Percentiles rank a stretch among this genome's conserved stretches.
These are phyloP conservation scores for Penicillium lagena DNA, from an alignment of 495 filamentous ascomycete genomes.

Conservation along the genomic window DNA sequence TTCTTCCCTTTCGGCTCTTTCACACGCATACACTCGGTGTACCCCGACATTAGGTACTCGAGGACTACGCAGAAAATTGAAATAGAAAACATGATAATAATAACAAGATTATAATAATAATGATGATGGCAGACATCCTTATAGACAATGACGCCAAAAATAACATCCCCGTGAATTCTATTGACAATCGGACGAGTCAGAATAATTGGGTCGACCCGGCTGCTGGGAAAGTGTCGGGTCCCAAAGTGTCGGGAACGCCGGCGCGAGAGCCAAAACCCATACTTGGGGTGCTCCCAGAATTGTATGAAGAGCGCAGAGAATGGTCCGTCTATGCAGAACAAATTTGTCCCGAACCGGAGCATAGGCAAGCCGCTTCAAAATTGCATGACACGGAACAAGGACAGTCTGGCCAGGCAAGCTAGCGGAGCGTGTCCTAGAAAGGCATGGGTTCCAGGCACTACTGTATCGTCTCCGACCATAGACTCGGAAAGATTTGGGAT, in stretches of 20 bases:
- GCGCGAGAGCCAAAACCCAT: conserved; percentile 10
- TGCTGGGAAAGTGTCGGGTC: conserved; percentile 16
- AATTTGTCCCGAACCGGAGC: no score
- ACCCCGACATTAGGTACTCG: conserved; percentile 2
- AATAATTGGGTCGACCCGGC: conserved; percentile 14
- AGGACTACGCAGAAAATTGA: not conserved
- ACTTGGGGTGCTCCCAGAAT: not conserved
- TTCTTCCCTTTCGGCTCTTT: not conserved
- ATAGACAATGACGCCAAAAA: conserved; percentile 3
- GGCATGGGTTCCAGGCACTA: no score
- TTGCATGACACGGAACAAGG: no score
- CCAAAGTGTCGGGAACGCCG: conserved; percentile 20
- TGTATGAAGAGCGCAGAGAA: not conserved
- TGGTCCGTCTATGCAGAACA: not conserved
- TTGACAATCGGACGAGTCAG: conserved; percentile 15
- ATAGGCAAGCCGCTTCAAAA: no score
- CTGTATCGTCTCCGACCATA: no score
- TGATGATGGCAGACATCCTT: not conserved
- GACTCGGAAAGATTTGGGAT: no score
- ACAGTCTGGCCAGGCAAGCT: no score
- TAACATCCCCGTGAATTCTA: conserved; percentile 1
- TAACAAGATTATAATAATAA: no score
- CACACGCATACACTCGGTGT: conserved; percentile 5
- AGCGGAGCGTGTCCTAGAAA: no score
- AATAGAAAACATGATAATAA: no score